Conservation (phyloP, 1,284 basidiomycete genomes). For the Neonothopanus nambi region DNA sequence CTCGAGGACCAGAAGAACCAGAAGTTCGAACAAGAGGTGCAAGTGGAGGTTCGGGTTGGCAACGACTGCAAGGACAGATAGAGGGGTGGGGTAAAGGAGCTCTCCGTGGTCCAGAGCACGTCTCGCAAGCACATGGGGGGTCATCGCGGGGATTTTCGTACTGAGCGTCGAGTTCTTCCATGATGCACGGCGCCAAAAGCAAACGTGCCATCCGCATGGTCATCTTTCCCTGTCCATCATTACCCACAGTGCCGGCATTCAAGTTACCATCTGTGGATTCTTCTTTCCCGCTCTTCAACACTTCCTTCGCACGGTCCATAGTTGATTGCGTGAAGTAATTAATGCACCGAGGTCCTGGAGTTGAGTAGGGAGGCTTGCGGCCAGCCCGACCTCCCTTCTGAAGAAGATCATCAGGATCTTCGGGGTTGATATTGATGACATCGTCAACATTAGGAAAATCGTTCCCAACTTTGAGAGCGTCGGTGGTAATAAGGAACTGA, state of each 20-base stretch:
- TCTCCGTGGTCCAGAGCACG: no score
- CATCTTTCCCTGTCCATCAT: no score
- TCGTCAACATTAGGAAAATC: conserved; percentile 17
- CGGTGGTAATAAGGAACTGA: conserved; percentile 20
- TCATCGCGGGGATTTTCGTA: conserved; percentile 8
- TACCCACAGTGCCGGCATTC: conserved; percentile 1
- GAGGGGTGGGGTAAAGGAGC: not conserved
- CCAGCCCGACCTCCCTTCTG: conserved; percentile 9
- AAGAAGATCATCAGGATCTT: conserved; percentile 7
- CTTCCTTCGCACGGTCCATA: conserved; percentile 1
- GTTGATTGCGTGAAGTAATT: conserved; percentile 9
- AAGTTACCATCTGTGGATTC: not conserved
- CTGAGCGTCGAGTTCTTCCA: not conserved
- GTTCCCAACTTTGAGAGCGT: conserved; percentile 19
- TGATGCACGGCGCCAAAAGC: conserved; percentile 1
- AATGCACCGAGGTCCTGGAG: conserved; percentile 2
- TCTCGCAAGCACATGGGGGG: conserved; percentile 10
- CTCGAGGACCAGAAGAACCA: not conserved
- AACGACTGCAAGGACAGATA: conserved; percentile 1
- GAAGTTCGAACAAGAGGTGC: not conserved
- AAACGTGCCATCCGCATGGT: conserved; percentile 11
- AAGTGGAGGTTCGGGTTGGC: not conserved
- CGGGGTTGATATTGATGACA: conserved; percentile 9
- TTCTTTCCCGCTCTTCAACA: conserved; percentile 1
- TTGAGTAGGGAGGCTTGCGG: not conserved